Conservation (phyloP, 768 basidiomycete species). For the Tephrocybe rancida region DNA sequence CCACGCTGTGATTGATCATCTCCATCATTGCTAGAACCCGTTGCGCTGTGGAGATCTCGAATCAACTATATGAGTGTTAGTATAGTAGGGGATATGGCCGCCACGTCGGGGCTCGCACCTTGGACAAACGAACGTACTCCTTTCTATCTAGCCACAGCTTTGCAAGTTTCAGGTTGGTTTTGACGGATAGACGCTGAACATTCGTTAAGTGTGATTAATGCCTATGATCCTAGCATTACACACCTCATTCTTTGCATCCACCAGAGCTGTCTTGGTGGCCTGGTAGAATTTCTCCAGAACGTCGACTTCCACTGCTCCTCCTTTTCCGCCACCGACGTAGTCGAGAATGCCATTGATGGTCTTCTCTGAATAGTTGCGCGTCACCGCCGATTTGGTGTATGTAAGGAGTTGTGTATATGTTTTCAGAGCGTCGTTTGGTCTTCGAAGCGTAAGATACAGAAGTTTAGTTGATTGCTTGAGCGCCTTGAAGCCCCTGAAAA, state of each 20-base stretch:
- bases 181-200: conserved; percentile 82
- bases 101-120: conserved; percentile 44
- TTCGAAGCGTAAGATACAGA: conserved; percentile 75
- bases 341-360: conserved; percentile 98
- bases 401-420: conserved; percentile 86
- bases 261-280: conserved; percentile 84
- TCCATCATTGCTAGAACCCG: conserved; percentile 59
- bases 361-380: conserved; percentile 96
- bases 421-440: conserved; percentile 82
- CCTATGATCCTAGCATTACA: conserved; percentile 19
- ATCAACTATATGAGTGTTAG: conserved; percentile 56
- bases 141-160: conserved; percentile 97
- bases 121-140: conserved; percentile 83
- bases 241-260: conserved; percentile 96
- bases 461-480: conserved; percentile 97
- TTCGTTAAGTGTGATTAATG: background rate
- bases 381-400: conserved; percentile 95
- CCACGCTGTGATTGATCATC: conserved; percentile 92
- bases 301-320: conserved; percentile 77
- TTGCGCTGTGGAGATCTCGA: conserved; percentile 72
- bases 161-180: conserved; percentile 96
- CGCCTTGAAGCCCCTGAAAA: conserved; percentile 93
- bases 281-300: conserved; percentile 96
- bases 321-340: conserved; percentile 91
- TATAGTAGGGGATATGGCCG: background rate